Evolutionary conservation across 108 stramenopile species (phyloP), one percentile per base, ranked within the genome.

Genomic region (Conticribra guillardii): DNA sequence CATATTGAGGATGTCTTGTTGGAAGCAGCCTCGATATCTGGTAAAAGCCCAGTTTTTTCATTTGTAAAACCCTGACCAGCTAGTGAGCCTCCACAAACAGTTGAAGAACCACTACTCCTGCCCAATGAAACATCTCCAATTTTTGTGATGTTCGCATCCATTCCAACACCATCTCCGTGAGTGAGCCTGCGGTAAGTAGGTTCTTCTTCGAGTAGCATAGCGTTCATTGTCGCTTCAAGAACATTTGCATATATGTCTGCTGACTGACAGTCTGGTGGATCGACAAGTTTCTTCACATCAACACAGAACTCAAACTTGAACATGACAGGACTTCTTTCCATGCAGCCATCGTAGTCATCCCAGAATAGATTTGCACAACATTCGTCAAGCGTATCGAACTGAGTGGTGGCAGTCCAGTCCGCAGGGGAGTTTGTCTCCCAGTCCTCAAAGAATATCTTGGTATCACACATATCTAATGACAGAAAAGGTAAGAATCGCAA

Each of bases 261-360:
- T 4, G 63, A 60, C 23, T 79, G 77, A 29, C 77, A 79, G 53
- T 79, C 77, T 52, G 48, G 64, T 28, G 77, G 77, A 31, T 65
- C 52, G 17, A 67, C 52, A 14, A 79, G 59, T 18, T 64, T 57
- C 33, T 66, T 60, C 44, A 79, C 41, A 26, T 79, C 70, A 21
- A 79, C 64, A 54, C 77, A 79, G 54, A 79, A 79, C 14, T 71
- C 69, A 23, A 79, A 79, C 34, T 79, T 79, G 65, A 79, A 79
- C 58, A 60, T 79, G 44, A 71, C 65, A 16, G 77, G 77, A 27
- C 64, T 65, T 60, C 65, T 57, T 51, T 29, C 49, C 23, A 74
- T 60, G 51, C 73, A 74, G 14, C 65, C 73, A 54, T 74, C 60
- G 41, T 59, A 65, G 52, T 74, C 73, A 45, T 54, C 66, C 73